These are phyloP conservation scores for Rhodotorula sphaerocarpa DNA, from an alignment of 768 basidiomycete species.

Conservation along the genomic window DNA sequence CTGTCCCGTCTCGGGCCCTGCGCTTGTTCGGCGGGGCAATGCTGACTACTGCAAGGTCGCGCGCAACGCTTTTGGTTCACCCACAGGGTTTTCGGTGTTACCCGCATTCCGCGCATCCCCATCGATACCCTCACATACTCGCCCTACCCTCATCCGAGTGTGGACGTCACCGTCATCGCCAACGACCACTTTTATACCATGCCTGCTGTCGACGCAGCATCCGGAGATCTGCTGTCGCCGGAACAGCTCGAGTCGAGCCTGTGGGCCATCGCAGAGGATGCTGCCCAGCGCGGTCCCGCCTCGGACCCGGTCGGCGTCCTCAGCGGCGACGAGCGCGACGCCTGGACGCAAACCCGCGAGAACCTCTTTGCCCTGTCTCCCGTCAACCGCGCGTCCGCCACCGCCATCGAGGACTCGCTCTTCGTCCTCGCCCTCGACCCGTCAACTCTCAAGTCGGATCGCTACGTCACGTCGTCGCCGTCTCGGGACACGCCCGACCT, in stretches of 20 bases:
- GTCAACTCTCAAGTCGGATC: conserved; percentile 49
- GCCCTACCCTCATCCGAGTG: conserved; percentile 48
- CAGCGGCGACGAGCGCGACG: conserved; percentile 70
- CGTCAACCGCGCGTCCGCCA: conserved; percentile 55
- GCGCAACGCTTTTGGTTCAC: conserved; percentile 38
- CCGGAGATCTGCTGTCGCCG: conserved; percentile 52
- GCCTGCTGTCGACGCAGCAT: conserved; percentile 52
- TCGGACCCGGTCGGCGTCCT: conserved; percentile 56
- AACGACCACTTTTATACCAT: conserved; percentile 74
- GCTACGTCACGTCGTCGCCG: conserved; percentile 21
- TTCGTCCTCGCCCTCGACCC: conserved; percentile 76
- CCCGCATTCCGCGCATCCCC: conserved; percentile 60
- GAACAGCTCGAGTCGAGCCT: conserved; percentile 50
- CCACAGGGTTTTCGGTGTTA: conserved; percentile 58
- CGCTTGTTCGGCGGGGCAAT: background rate
- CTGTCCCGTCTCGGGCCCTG: background rate
- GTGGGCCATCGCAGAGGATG: conserved; percentile 54
- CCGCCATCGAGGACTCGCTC: conserved; percentile 62
- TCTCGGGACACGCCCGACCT: conserved; percentile 44
- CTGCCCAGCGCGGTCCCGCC: conserved; percentile 47
- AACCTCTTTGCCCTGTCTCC: conserved; percentile 62
- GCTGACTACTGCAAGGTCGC: conserved; percentile 27
- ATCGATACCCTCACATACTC: conserved; percentile 59
- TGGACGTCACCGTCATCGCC: conserved; percentile 60
- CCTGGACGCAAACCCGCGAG: conserved; percentile 68